Evolutionary conservation across 495 filamentous ascomycete species (phyloP), one percentile per base, ranked within the genome.

Genomic region (Lindgomyces ingoldianus): DNA sequence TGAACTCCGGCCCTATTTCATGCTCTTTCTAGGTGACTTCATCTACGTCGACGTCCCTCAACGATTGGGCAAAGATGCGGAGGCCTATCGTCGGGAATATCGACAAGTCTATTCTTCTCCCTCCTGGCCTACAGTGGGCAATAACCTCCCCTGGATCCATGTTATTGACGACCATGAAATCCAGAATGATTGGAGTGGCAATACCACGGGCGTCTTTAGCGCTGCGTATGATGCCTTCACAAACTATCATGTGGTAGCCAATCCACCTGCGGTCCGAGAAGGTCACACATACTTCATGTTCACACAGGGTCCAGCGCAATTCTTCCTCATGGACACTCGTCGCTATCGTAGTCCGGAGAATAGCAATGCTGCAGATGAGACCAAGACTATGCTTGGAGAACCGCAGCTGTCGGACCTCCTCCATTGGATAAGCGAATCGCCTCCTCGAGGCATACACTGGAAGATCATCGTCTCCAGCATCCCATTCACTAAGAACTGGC

Each of bases 21-120:
- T 98, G 93, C 83, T 98, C 24, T 98, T 98, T 80, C 85, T 98
- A 0, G 94, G 93, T n/a, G 94, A 98, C 72, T 98, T 97, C 74
- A 96, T 98, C 73, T 98, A 98, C 73, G 87, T 95, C 64, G 94
- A 98, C 61, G 91, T 97, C 0, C 94, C 94, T 0, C 80, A 83
- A 27, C 85, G 87, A 36, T 88, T 91, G 67, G 92, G 91, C 12
- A 85, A 80, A 19, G 80, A 83, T 3, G 77, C 82, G 10, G 85
- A 89, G 47, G 85, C 87, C 70, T 97, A 97, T 75, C 87, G 94
- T 33, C 82, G 88, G 64, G 91, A 96, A 73, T 98, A 98, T 74
- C 87, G 93, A 24, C 90, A 93, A 67, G 84, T 96, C 29, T 98
- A 98, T 72, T 86, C 90, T 1, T 96, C 92, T 4, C 94, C 94